Base-by-base conservation (phyloP, 208 protist genomes). In the Strigomonas culicis region DNA sequence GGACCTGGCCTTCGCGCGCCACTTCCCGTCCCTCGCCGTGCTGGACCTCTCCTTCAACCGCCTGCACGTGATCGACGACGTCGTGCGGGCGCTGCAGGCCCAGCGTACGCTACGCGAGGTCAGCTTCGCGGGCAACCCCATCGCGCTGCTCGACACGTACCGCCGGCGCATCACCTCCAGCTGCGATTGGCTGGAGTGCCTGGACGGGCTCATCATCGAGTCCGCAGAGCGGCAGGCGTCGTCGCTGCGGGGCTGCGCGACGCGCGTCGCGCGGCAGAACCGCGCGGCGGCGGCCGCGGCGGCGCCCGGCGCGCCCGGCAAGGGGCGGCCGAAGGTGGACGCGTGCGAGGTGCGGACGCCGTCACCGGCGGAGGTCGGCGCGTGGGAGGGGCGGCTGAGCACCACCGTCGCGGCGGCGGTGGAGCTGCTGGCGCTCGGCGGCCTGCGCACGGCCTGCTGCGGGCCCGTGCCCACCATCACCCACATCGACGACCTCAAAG, bases 31-130 rank as follows among this genome's bases (percentile, higher is more conserved):
- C 13, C 64, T 95, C 47, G 68, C 74, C 30, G 68, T 91, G 30
- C 63, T 95, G 17, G 80, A 95, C 59, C 68, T 91, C 46, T 77
- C 79, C 4, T 71, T 75, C 71, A 95, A 95, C 62, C 52, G 65
- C 56, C 28, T 95, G 3, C 63, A 52, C n/a, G 69, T 72, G 58
- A 44, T 92, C 17, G 68, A 75, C 21, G 65, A 41, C 1, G 69
- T 74, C 27, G 73, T 84, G 59, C 51, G 41, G 7, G 62, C 65
- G 11, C 30, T 90, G 10, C 36, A 56, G 19, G 68, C 43, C 36
- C 89, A 95, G 52, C 43, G 39, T 4, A 41, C 64, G 15, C 60
- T 95, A 30, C 59, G 68, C 11, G 86, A 95, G 44, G 66, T 93
- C 19, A 74, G 62, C 1, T 75, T 95, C 25, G 52, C 70, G 27